phyloP scores from a whole-genome alignment of 2,329 filamentous ascomycete genomes.

The Colletotrichum tabaci region DNA sequence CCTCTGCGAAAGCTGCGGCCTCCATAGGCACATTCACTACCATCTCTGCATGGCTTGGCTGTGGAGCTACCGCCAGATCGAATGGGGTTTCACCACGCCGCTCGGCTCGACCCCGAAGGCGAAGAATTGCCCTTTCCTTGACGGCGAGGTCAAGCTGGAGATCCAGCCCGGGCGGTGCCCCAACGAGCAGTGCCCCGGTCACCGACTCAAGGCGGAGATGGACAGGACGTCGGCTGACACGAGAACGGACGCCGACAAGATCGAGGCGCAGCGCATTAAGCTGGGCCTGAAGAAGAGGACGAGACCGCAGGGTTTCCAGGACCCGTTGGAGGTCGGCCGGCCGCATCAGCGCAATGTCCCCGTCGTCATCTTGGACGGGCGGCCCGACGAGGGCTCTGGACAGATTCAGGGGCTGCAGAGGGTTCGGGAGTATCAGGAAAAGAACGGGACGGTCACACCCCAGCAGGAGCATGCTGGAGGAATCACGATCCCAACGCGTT shows the following conservation, averaged over 20 bases:
- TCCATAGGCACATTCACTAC: conserved; percentile 42
- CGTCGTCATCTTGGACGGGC: conserved; percentile 21
- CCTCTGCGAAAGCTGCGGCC: conserved; percentile 41
- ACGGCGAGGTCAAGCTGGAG: conserved; percentile 28
- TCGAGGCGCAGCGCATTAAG: conserved; percentile 71
- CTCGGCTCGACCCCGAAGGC: conserved; percentile 31
- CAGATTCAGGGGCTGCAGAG: background rate
- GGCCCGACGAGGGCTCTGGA: conserved; percentile 12
- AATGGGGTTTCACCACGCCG: conserved; percentile 32
- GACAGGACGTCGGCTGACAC: conserved; percentile 72
- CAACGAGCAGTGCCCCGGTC: conserved; percentile 21
- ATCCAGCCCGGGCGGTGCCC: conserved; percentile 41
- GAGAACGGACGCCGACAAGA: conserved; percentile 93
- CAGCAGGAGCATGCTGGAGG: background rate
- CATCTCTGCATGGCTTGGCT: conserved; percentile 35
- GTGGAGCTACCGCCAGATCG: conserved; percentile 26
- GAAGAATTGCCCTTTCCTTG: conserved; percentile 30
- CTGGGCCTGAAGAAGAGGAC: conserved; percentile 26
- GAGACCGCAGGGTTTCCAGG: conserved; percentile 21
- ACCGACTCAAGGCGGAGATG: conserved; percentile 6
- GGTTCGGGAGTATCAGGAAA: background rate
- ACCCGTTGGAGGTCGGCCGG: conserved; percentile 33
- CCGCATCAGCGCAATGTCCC: conserved; percentile 34
- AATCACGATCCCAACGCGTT: background rate
- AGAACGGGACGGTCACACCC: background rate